Evolutionary conservation across 2,329 filamentous ascomycete species (phyloP).

Genomic region (Monilinia fructigena): DNA sequence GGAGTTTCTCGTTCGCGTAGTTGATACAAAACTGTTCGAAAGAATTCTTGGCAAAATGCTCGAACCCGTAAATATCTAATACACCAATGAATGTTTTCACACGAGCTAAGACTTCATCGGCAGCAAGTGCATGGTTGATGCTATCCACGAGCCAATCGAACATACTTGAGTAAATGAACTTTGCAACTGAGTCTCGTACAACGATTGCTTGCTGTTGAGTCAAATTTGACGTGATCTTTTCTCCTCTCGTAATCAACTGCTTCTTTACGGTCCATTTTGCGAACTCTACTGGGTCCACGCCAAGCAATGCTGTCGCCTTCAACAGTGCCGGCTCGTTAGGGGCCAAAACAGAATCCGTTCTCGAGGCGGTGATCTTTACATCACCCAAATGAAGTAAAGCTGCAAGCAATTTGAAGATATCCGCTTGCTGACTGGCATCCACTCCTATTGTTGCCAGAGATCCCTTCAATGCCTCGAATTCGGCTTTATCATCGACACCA

Average conservation of each 20-base stretch:
- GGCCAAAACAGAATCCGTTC: conserved; percentile 81
- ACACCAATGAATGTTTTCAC: conserved; percentile 94
- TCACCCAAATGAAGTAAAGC: conserved; percentile 93
- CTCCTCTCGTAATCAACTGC: conserved; percentile 90
- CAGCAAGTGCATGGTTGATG: conserved; percentile 88
- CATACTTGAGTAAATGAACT: conserved; percentile 96
- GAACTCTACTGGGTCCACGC: conserved; percentile 82
- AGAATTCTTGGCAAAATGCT: conserved; percentile 99
- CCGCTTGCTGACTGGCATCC: conserved; percentile 65
- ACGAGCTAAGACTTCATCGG: conserved; percentile 78
- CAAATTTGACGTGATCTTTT: conserved; percentile 96
- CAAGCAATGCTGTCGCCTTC: conserved; percentile 79
- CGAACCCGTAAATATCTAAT: conserved; percentile 98
- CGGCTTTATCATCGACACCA: conserved; percentile 91
- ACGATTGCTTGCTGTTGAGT: conserved; percentile 91
- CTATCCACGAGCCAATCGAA: conserved; percentile 99
- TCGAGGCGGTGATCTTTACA: conserved; percentile 88
- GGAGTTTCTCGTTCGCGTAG: conserved; percentile 98
- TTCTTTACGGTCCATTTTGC: conserved; percentile 99
- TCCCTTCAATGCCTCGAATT: conserved; percentile 84
- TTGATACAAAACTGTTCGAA: conserved; percentile 99
- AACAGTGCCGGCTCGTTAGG: conserved; percentile 78
- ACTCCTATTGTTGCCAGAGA: conserved; percentile 90
- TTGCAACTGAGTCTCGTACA: conserved; percentile 94
- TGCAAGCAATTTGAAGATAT: conserved; percentile 87